These are phyloP conservation scores for Leccinum variicolor DNA, from an alignment of 768 basidiomycete genomes.

Conservation along the genomic window DNA sequence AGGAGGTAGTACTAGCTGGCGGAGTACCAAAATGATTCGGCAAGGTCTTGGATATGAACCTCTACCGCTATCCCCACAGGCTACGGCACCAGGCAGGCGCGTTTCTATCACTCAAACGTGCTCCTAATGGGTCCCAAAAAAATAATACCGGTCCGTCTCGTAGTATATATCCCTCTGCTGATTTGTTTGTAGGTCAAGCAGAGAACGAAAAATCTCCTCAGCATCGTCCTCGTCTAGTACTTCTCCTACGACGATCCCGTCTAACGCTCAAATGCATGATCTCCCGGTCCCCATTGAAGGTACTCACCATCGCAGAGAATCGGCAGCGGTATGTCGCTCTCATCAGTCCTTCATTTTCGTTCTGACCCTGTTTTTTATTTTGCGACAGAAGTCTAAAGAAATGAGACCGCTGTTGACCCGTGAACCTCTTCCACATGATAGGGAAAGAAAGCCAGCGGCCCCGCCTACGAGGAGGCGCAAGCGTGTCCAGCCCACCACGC, in stretches of 20 bases:
- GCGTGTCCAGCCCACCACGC: conserved; percentile 15
- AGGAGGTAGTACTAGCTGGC: conserved; percentile 5
- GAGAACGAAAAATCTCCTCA: conserved; percentile 10
- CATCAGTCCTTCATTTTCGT: conserved; percentile 7
- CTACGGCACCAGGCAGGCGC: conserved; percentile 34
- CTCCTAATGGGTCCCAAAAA: conserved; percentile 12
- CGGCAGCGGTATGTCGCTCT: conserved; percentile 17
- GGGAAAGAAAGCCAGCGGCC: conserved; percentile 20
- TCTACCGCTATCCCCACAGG: conserved; percentile 23
- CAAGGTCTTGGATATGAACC: conserved; percentile 28
- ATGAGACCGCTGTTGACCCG: conserved; percentile 18
- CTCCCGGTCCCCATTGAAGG: conserved; percentile 3
- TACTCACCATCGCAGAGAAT: conserved; percentile 18
- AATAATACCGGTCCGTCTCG: conserved; percentile 18
- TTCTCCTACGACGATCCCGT: conserved; percentile 11
- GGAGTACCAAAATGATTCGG: conserved; percentile 31
- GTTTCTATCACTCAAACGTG: conserved; percentile 30
- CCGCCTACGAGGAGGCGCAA: conserved; percentile 25
- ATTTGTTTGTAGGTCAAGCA: conserved; percentile 13
- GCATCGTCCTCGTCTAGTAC: not conserved
- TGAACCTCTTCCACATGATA: conserved; percentile 22
- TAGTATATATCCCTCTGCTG: conserved; percentile 24
- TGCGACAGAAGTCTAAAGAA: conserved; percentile 21
- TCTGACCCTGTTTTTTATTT: conserved; percentile 6
- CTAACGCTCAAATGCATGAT: conserved; percentile 14